Percentiles rank a stretch among this genome's conserved stretches.
Conservation (phyloP, 306 rosid species). For the Vigna nakashimae region DNA sequence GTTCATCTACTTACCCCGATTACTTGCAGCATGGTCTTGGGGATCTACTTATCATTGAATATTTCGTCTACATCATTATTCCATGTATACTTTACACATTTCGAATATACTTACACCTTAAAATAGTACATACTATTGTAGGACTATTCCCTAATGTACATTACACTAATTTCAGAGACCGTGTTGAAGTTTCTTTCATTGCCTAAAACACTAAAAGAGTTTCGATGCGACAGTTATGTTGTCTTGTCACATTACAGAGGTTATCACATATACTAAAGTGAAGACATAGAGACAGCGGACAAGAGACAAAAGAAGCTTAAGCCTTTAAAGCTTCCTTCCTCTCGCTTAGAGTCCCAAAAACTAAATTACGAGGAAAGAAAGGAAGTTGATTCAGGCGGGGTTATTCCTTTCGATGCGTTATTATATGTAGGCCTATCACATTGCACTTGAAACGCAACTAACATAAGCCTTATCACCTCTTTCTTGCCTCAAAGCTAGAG, state of each 20-base stretch:
- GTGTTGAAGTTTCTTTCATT: background rate
- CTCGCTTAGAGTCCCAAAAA: conserved; percentile 18
- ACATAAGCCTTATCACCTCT: conserved; percentile 23
- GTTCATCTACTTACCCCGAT: background rate
- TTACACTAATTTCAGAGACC: background rate
- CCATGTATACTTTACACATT: too few relatives aligned
- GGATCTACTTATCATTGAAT: background rate
- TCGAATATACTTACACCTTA: background rate
- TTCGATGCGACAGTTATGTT: background rate
- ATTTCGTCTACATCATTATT: background rate
- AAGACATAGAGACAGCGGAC: conserved; percentile 16
- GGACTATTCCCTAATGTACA: background rate
- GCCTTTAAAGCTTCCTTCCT: conserved; percentile 42
- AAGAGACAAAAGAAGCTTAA: conserved; percentile 39
- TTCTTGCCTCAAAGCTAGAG: conserved; percentile 28
- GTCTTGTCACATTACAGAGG: background rate
- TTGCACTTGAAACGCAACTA: conserved; percentile 31
- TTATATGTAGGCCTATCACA: conserved; percentile 42
- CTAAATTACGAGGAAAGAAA: conserved; percentile 54
- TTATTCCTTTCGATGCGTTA: conserved; percentile 51
- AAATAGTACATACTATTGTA: background rate
- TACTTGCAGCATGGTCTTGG: background rate
- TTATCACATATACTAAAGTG: conserved; percentile 33
- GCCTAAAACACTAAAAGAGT: background rate
- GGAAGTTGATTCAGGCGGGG: conserved; percentile 56